A percentile compares a stretch with the other conserved stretches of the same genome.
Evolutionary conservation across 345 rosid species (phyloP).

Genomic region (Aquilaria malaccensis): DNA sequence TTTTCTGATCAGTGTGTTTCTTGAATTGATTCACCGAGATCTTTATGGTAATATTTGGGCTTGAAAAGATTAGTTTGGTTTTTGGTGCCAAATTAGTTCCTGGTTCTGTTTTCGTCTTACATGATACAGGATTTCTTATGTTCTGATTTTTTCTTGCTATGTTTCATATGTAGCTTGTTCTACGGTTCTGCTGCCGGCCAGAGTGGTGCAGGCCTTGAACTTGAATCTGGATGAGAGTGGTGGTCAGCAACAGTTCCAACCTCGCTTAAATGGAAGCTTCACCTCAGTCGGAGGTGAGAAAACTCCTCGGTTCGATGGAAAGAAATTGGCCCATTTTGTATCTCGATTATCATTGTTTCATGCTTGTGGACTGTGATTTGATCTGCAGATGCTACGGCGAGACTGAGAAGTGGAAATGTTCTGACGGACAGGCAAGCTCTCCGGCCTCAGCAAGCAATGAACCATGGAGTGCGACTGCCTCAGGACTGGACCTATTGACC

Average conservation of each 20-base stretch:
- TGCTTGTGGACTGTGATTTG: not conserved
- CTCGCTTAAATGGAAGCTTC: constrained; percentile 22
- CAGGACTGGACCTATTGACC: constrained; percentile 56
- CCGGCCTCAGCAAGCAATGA: constrained; percentile 20
- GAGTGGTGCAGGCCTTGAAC: constrained; percentile 59
- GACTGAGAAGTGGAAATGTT: constrained; percentile 6
- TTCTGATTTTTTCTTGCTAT: not conserved
- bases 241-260: constrained; percentile 19
- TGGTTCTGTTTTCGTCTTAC: not conserved
- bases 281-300: constrained; percentile 12
- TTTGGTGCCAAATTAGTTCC: not conserved
- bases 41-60: not conserved
- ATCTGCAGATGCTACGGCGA: constrained; percentile 15
- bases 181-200: constrained; percentile 63
- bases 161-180: constrained; percentile 21
- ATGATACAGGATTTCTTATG: too few species aligned
- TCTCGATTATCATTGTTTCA: too few species aligned
- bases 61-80: too few species aligned
- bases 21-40: not conserved
- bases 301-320: not conserved
- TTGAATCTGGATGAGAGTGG: constrained; percentile 34
- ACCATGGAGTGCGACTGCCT: constrained; percentile 36
- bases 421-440: constrained; percentile 15
- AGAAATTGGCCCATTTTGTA: not conserved
- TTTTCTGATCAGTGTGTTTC: not conserved